Evolutionary conservation across 768 basidiomycete species (phyloP), one percentile per base, ranked within the genome.

Genomic region (Gloeostereum incarnatum): DNA sequence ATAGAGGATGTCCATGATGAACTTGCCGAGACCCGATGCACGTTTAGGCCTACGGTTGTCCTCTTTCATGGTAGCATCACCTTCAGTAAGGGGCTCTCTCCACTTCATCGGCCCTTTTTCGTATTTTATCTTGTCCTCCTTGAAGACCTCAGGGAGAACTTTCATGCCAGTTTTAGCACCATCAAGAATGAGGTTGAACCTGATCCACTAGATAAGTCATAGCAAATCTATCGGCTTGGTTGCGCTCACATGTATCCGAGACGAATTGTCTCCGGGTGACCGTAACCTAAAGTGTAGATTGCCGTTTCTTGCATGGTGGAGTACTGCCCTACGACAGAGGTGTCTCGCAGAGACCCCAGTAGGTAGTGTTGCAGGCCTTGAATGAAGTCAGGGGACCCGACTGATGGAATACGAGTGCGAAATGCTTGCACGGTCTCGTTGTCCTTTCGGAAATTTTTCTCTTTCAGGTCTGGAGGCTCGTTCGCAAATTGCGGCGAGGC

Each of bases 1-100:
- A 24, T 51, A 37, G 4, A 72, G 42, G 1, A 50, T 43, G 45
- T 72, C 71, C 71, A 71, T 71, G 46, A 72, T 60, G 47, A 71
- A 72, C 1, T 40, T 37, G 0, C 46, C 38, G 0, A 61, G 46
- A 0, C 35, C 20, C 5, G 14, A 7, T 5, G 41, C 44, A 9
- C 62, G 56, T 14, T 58, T 52, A 1, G 42, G 20, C 25, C 30
- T 9, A 22, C 49, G 40, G 44, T 65, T 66, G 10, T 43, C 42
- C 14, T 30, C 9, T 8, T 37, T 35, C n/a, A 41, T 21, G 9
- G 32, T 36, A 13, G 16, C 17, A 33, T 40, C 41, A 36, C 32
- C n/a, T 20, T 44, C 49, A 34, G 14, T 11, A 9, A 27, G 30
- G 13, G 46, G 41, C 14, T 58, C 60, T 48, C 60, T 66, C 65